Evolutionary conservation across 1,284 basidiomycete genomes (phyloP), one percentile per base, ranked within the genome.

Genomic region (Schizopora paradoxa): DNA sequence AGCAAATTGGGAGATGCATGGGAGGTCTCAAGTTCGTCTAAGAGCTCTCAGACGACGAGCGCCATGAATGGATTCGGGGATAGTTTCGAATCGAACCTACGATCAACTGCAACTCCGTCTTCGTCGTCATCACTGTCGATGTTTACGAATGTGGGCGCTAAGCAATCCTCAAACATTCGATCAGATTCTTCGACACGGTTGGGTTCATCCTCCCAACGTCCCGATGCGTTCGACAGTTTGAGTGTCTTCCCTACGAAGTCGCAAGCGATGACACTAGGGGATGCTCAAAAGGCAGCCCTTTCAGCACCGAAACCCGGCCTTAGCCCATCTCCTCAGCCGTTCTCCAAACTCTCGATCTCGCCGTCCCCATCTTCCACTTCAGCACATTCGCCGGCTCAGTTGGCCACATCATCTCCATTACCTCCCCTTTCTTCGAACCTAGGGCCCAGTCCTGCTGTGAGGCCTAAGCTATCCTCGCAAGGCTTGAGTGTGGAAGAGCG

Each of bases 181-280:
- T n/a, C n/a, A n/a, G n/a, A n/a, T n/a, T 22, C 25, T 2, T 4
- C 37, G 10, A 23, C 25, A 2, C 36, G 31, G 16, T 8, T 38
- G 40, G 46, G 36, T 47, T 52, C 41, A 41, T 49, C 44, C 40
- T 52, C 31, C 49, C 55, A 32, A 32, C 43, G 47, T 44, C 67
- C 69, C 21, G 86, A 89, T 60, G 86, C 86, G 2, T 90, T 90
- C 54, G 83, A 85, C 37, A 86, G 82, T 8, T 66, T 90, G 28
- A 85, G 81, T 5, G 56, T 86, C 13, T 61, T 66, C 45, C 53
- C 64, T 18, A 61, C 72, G 6, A 66, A 65, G 16, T 68, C 67
- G 40, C 68, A 73, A 4, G 67, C 75, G 14, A 82, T 77, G 19
- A 88, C 86, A 1, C 66, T 88, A 3, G 86, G 76, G n/a, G 84